Base-by-base conservation (phyloP, 169 alveolate species). In the Miamiensis avidus region DNA sequence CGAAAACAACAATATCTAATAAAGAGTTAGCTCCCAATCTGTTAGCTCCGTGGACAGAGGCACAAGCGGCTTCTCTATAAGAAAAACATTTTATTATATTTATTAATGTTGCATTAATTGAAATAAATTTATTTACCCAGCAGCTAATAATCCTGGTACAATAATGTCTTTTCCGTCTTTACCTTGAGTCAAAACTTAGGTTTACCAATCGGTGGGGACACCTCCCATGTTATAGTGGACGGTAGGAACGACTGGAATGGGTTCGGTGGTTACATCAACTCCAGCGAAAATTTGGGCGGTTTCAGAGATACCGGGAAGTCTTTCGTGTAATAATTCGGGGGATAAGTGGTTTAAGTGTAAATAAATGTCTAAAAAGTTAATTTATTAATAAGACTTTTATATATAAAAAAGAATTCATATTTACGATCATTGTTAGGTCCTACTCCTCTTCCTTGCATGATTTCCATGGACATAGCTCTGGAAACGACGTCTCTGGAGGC, bases 151-250 rank as follows among this genome's bases (percentile, higher is more conserved):
- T 25, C 99, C 99, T 73, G 98, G 97, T 28, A 99, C 99, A 77
- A 94, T 88, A 74, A 76, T 75, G 86, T 97, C 98, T 20, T 91
- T 89, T 26, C 94, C 96, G 82, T 88, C 75, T 65, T 30, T 75
- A 49, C 64, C 91, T 75, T 89, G 88, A 34, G 93, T 93, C 26
- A 97, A 1, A 25, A 96, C 99, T 91, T 98, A 97, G 6, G 99
- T 97, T 91, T 97, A 97, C 95, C 97, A 98, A 94, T 99, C 98
- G 78, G 99, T 98, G 74, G 99, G 99, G 32, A 98, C 92, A 49
- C 99, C 99, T 29, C 99, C 99, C 99, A 99, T 99, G 93, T 98
- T 98, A 93, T 99, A 99, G 93, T 99, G 99, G 74, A 98, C 99
- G 0, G 99, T 98, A 32, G 99, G 99, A 74, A 98, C 89, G 64